A percentile compares a stretch with the other conserved stretches of the same genome.
phyloP scores from a whole-genome alignment of 2,329 filamentous ascomycete species.

The Alternaria triticimaculans region DNA sequence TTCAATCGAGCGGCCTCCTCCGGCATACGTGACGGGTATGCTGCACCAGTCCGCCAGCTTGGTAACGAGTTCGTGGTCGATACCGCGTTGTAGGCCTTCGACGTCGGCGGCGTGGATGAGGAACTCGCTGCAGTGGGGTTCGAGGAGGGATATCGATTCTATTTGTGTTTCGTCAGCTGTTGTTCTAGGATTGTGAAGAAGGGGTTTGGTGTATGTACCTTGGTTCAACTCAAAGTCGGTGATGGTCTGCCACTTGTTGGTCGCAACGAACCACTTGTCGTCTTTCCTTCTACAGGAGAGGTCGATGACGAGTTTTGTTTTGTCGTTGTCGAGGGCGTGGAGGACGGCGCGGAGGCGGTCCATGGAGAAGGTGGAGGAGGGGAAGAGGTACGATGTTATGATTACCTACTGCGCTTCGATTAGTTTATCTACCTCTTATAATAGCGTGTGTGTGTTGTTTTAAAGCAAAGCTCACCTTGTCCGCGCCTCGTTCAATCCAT shows the following conservation, averaged over 20 bases:
- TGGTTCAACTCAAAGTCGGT: constrained; percentile 93
- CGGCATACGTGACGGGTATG: constrained; percentile 95
- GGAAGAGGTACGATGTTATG: constrained; percentile 95
- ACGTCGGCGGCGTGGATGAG: constrained; percentile 97
- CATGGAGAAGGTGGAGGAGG: constrained; percentile 80
- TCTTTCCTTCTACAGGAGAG: constrained; percentile 84
- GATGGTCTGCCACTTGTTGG: constrained; percentile 98
- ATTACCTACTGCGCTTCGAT: constrained; percentile 74
- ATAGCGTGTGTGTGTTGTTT: neutral
- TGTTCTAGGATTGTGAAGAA: neutral
- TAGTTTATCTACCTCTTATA: neutral
- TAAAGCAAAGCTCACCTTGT: constrained; percentile 70
- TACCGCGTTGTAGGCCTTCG: constrained; percentile 88
- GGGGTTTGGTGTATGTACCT: constrained; percentile 60
- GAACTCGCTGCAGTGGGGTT: constrained; percentile 95
- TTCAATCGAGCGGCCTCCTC: constrained; percentile 81
- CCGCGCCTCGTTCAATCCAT: constrained; percentile 88
- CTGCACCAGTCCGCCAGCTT: constrained; percentile 83
- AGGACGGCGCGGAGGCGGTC: constrained; percentile 77
- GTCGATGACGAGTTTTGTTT: constrained; percentile 86
- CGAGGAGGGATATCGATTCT: constrained; percentile 82
- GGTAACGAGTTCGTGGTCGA: constrained; percentile 83
- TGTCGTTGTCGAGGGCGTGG: constrained; percentile 73
- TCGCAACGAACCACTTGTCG: constrained; percentile 91
- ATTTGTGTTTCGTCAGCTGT: neutral